Evolutionary conservation across 177 flowering plant genomes (phyloP), one percentile per base, ranked within the genome.

Genomic region (Vitis hybrid): DNA sequence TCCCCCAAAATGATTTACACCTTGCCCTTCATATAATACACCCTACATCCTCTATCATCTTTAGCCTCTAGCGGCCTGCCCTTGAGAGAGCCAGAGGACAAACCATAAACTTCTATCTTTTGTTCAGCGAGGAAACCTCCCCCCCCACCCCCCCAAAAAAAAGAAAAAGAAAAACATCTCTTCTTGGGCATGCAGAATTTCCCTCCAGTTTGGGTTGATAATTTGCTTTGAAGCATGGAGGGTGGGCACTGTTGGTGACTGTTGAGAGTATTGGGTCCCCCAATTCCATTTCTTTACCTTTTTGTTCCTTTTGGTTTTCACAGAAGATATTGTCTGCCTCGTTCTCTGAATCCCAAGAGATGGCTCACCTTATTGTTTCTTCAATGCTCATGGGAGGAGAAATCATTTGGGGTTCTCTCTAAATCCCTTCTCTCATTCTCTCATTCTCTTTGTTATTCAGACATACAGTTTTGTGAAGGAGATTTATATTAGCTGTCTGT

Each of bases 141-240:
- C 8, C 8, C 39, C 39, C 39, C 0, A 1, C 22, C 22, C 22
- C 22, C 29, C 29, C 29, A 26, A 26, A 26, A 26, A 26, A 2
- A 26, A 26, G 56, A 49, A 67, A 68, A 65, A 51, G 48, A 67
- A 11, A 50, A 68, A 68, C 77, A 76, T 68, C 72, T 72, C 74
- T 75, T 77, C 79, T 80, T 73, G 80, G 79, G 75, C 74, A 68
- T 77, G 72, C 74, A 70, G 51, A 73, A 51, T 63, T 51, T 53
- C 66, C 52, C 69, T 67, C 57, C 65, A 56, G 51, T 14, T 39
- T 49, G 58, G 69, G 45, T 66, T 67, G 22, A 48, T 50, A 60
- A 51, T 16, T 64, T 49, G 10, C 55, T 65, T 15, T 56, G 22
- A 53, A 31, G 58, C 69, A 67, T 51, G 11, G 57, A 56, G 48